A percentile compares a stretch with the other conserved stretches of the same genome.
Conservation (phyloP, 495 filamentous ascomycete species). For the Neurospora sp. region DNA sequence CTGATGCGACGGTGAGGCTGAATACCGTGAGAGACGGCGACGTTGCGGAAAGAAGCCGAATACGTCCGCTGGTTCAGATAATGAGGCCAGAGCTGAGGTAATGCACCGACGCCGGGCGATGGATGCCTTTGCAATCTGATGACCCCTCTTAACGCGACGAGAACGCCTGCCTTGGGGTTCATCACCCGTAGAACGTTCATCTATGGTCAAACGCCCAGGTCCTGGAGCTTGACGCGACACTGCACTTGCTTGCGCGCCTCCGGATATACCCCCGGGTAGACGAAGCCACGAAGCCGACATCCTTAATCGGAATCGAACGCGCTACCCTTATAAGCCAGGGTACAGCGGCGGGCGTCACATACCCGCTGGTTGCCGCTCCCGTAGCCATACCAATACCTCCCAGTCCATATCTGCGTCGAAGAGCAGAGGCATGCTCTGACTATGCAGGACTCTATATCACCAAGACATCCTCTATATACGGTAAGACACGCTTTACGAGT, state of each 20-base stretch:
- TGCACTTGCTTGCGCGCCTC: conserved; percentile 13
- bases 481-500: conserved; percentile 26
- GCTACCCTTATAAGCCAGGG: background rate
- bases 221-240: background rate
- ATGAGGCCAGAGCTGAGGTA: background rate
- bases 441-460: conserved; percentile 16
- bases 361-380: background rate
- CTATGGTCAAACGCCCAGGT: background rate
- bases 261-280: background rate
- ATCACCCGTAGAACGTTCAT: background rate
- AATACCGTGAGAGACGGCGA: background rate
- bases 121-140: background rate
- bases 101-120: background rate
- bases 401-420: background rate
- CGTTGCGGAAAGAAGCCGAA: background rate
- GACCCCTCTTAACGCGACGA: background rate
- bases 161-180: background rate
- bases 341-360: background rate
- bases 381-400: background rate
- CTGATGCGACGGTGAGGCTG: background rate
- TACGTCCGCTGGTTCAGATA: background rate
- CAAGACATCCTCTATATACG: conserved; percentile 24
- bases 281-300: background rate
- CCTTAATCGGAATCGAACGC: background rate
- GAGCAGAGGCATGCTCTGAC: background rate